Percentiles rank a stretch among this genome's conserved stretches.
phyloP scores from a whole-genome alignment of 2,329 filamentous ascomycete genomes.

The Cladosporium sp. region DNA sequence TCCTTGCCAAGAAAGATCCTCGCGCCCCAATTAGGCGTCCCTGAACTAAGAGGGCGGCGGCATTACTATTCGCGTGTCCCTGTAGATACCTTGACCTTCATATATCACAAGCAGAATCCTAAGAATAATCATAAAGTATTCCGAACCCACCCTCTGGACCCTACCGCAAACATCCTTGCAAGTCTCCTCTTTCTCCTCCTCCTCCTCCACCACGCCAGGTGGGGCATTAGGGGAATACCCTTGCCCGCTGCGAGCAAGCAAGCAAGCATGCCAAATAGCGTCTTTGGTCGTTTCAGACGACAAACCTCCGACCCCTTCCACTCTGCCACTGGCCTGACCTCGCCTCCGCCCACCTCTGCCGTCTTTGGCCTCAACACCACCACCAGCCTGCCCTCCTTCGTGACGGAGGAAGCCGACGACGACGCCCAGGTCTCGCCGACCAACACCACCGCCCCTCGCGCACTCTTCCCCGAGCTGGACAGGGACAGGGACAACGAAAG shows the following conservation, averaged over 20 bases:
- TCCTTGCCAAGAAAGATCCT: conserved; percentile 1
- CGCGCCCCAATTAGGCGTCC: conserved; percentile 2
- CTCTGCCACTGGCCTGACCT: background rate
- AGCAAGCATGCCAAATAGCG: conserved; percentile 11
- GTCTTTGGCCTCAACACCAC: conserved; percentile 2
- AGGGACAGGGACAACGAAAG: background rate
- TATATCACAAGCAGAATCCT: background rate
- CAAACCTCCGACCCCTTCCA: conserved; percentile 4
- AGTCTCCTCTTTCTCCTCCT: background rate
- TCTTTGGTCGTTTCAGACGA: conserved; percentile 20
- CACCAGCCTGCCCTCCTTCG: conserved; percentile 12
- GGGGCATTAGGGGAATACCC: no score
- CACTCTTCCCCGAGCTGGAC: conserved; percentile 14
- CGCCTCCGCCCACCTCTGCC: conserved; percentile 9
- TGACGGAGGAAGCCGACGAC: conserved; percentile 1
- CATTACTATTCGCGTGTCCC: background rate
- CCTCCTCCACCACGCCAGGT: background rate
- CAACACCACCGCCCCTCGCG: conserved; percentile 1
- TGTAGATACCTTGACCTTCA: background rate
- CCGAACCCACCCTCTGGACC: background rate
- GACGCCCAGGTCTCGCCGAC: background rate
- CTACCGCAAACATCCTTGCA: conserved; percentile 2
- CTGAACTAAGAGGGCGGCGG: background rate
- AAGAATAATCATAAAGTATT: no score
- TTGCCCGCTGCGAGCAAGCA: background rate